Conservation (phyloP, 345 rosid genomes). For the Salix suchowensis region DNA sequence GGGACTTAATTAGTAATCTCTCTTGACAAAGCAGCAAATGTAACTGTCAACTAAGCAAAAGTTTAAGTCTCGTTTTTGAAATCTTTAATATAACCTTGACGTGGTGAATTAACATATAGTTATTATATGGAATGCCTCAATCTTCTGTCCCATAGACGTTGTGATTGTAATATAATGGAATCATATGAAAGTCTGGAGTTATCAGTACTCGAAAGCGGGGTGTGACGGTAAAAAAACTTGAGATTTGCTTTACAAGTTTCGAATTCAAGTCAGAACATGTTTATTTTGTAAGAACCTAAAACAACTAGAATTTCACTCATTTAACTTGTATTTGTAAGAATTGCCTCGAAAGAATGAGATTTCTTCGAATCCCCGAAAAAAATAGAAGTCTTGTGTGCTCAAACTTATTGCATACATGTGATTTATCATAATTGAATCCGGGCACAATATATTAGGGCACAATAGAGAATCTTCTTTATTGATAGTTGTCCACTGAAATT, state of each 20-base stretch:
- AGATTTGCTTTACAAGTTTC: too few species aligned
- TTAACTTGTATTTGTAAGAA: too few species aligned
- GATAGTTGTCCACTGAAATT: neutral
- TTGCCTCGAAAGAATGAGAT: too few species aligned
- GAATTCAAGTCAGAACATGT: accelerated
- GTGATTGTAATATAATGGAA: neutral
- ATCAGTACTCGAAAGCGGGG: neutral
- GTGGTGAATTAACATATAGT: neutral
- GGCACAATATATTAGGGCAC: too few species aligned
- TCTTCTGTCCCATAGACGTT: neutral
- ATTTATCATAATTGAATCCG: too few species aligned
- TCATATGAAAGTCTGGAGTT: neutral
- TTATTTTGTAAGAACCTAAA: too few species aligned
- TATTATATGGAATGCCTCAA: neutral
- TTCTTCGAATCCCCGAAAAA: too few species aligned
- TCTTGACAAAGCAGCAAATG: neutral
- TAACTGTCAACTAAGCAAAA: neutral
- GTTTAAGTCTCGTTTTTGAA: neutral
- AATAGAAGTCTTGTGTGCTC: neutral
- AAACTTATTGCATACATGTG: too few species aligned
- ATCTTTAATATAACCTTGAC: neutral
- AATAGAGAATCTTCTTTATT: too few species aligned
- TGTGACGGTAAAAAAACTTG: accelerated
- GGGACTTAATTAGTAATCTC: neutral
- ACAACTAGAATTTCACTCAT: too few species aligned